Conservation (phyloP, 2,329 filamentous ascomycete species). For the Aspergillus ochraceoroseus region DNA sequence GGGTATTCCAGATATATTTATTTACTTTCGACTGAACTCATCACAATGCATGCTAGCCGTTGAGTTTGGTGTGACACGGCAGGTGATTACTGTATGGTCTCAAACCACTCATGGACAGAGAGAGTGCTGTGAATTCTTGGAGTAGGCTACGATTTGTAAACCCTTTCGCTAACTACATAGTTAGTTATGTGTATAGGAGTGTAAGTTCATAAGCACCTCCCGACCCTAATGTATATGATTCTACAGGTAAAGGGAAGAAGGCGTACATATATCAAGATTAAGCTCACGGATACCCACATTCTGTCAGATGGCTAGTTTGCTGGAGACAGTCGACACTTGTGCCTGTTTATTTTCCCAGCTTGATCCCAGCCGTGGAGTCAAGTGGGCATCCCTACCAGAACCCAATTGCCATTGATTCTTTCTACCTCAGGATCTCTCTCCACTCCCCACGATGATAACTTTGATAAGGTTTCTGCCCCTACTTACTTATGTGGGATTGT, state of each 20-base stretch:
- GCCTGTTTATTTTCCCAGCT: conserved; percentile 4
- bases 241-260: no score
- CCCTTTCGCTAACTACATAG: no score
- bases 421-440: conserved; percentile 22
- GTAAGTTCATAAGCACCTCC: no score
- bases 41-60: conserved; percentile 5
- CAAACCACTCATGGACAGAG: background rate
- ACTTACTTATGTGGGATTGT: conserved; percentile 24
- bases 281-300: no score
- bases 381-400: conserved; percentile 21
- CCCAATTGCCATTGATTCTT: conserved; percentile 17
- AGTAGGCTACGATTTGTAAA: no score
- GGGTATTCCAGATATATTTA: no score
- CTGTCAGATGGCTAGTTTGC: background rate
- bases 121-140: background rate
- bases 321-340: conserved; percentile 2
- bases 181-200: no score
- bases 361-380: conserved; percentile 21
- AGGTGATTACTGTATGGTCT: background rate
- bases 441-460: conserved; percentile 20
- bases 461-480: conserved; percentile 26
- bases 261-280: no score
- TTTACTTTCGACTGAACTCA: no score
- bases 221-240: no score
- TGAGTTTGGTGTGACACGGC: conserved; percentile 3